phyloP scores from a whole-genome alignment of 441 rosid genomes.

The Hypseocharis bilobata region DNA sequence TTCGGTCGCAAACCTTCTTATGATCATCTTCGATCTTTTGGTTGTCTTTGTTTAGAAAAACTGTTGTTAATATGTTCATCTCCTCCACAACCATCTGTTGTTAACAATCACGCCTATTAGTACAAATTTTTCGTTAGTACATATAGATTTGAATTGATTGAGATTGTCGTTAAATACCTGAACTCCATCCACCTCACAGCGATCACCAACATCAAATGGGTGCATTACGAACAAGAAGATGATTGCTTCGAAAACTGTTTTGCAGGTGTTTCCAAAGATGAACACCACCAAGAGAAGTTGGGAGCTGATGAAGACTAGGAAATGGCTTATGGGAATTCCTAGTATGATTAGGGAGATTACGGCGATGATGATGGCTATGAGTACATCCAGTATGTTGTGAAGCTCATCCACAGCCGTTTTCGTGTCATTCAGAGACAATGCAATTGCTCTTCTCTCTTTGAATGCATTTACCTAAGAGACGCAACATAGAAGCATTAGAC shows the following conservation, averaged over 20 bases:
- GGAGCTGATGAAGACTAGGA: conserved; percentile 48
- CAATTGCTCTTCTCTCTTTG: not conserved
- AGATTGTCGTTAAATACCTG: conserved; percentile 28
- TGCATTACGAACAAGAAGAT: conserved; percentile 78
- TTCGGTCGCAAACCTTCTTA: no score
- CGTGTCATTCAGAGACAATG: conserved; percentile 37
- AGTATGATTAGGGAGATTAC: not conserved
- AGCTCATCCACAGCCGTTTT: conserved; percentile 40
- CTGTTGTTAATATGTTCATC: conserved; percentile 64
- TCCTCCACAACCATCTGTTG: conserved; percentile 43
- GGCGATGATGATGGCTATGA: not conserved
- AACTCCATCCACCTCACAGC: conserved; percentile 50
- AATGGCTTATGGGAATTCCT: conserved; percentile 10
- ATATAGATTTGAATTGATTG: no score
- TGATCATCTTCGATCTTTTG: no score
- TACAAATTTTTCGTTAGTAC: no score
- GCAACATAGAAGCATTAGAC: not conserved
- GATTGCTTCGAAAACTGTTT: conserved; percentile 65
- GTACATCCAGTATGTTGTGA: not conserved
- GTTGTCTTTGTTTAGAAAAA: conserved; percentile 61
- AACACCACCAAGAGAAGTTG: conserved; percentile 66
- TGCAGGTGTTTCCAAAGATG: conserved; percentile 71
- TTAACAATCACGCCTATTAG: not conserved
- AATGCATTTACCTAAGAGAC: not conserved
- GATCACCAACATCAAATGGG: conserved; percentile 79